Evolutionary conservation across 306 rosid genomes (phyloP).

Genomic region (Crotalaria pallida): DNA sequence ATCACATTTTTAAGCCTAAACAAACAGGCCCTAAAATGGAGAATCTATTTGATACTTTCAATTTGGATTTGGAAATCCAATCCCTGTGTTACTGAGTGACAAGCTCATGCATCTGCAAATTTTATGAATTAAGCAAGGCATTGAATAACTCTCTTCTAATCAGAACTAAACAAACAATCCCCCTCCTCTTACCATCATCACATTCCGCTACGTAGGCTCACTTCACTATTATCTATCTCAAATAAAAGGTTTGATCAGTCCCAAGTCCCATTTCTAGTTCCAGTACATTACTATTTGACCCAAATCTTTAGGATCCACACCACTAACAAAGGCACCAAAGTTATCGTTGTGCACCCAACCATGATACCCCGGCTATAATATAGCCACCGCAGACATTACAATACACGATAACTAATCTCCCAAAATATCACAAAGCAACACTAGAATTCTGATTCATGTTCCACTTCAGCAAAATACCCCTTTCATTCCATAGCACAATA

Average conservation of each 20-base stretch:
- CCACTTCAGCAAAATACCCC: not conserved
- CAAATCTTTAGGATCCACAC: slow-evolving; percentile 39
- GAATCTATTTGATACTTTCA: not conserved
- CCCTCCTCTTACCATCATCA: slow-evolving; percentile 45
- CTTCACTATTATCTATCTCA: slow-evolving; percentile 45
- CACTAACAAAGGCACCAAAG: slow-evolving; percentile 40
- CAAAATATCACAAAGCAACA: not conserved
- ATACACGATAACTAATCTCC: not conserved
- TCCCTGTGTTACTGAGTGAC: no score
- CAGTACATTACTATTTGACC: slow-evolving; percentile 25
- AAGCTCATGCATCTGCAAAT: slow-evolving; percentile 44
- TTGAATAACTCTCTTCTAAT: slow-evolving; percentile 33
- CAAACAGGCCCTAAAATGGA: no score
- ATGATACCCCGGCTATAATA: not conserved
- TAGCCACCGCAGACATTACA: not conserved
- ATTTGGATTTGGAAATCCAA: not conserved
- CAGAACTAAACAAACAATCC: slow-evolving; percentile 40
- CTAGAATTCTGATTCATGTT: not conserved
- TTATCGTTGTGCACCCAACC: slow-evolving; percentile 39
- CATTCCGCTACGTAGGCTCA: slow-evolving; percentile 37
- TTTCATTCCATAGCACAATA: not conserved
- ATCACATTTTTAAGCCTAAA: no score
- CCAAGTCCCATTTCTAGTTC: slow-evolving; percentile 57
- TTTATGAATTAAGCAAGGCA: slow-evolving; percentile 44
- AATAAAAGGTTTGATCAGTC: slow-evolving; percentile 34